Evolutionary conservation across 2,329 filamentous ascomycete genomes (phyloP), one percentile per base, ranked within the genome.

Genomic region (Emergomyces pasteurianus): DNA sequence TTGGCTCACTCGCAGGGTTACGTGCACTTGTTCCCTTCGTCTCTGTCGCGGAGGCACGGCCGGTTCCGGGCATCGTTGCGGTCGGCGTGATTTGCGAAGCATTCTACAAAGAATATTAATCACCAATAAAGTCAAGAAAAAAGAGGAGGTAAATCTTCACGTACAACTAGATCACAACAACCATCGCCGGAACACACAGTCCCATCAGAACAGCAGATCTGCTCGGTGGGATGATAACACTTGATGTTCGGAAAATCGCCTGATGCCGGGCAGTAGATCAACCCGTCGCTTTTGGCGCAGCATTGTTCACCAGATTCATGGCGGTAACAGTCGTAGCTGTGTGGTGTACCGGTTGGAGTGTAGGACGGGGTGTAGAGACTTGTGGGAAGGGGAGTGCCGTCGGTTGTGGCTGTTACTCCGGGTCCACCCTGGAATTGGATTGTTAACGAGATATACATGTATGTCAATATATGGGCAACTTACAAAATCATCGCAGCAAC

Each of bases 81-180:
- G 56, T 46, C 28, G 56, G 56, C 1, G 56, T 58, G 4, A 58
- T 47, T 34, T 26, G 40, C 18, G 40, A 34, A 8, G 56, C 56
- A 47, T 31, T 46, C 56, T 58, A 23, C 23, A 28, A 2, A 58
- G 23, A 4, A 43, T 18, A 28, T n/a, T 21, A 23, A 42, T 2
- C 31, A 18, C 23, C 23, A 46, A 36, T 26, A 34, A 21, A 34
- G 18, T 36, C n/a, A 58, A 16, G 21, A 28, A 58, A 49, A 47
- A 2, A 5, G 26, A 40, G 34, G 21, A 40, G 21, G 43, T 26
- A 7, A 28, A 28, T 1, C 18, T 38, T 43, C 57, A 52, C 59
- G 36, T 60, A 61, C 59, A 34, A 61, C 52, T 26, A 61, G 18
- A 49, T 58, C 54, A 43, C 59, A 61, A 9, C 59, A 61, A 14